Evolutionary conservation across 768 basidiomycete species (phyloP), one percentile per base, ranked within the genome.

Genomic region (Suillus subaureus): DNA sequence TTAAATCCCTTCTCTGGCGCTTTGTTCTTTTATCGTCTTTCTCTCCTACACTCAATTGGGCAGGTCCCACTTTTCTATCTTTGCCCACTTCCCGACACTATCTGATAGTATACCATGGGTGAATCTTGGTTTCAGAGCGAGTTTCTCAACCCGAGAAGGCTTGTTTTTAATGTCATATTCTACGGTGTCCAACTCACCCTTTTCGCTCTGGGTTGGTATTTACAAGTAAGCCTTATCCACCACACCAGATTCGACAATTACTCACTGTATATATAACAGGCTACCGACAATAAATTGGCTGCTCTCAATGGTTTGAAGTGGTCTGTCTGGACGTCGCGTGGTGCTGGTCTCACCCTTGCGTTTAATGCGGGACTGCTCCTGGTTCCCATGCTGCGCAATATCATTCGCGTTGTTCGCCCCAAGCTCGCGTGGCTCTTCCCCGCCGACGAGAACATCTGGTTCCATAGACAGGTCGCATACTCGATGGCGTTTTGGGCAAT

Each of bases 381-480:
- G 62, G 73, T 98, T 55, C 96, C 96, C 40, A 90, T 97, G 89
- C 76, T 96, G 64, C 91, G 95, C 73, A 96, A 96, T 75, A 79
- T 94, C 73, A 87, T 97, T 75, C 91, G 92, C 66, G 78, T 93
- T 68, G 79, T 96, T 68, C 90, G 96, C 42, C 96, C 95, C 23
- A 86, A 82, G 69, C 72, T 97, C 55, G 78, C 87, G n/a, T 91
- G 91, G 87, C 79, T 92, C 64, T 89, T 97, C 82, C 95, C 95
- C 18, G 90, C 92, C 65, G 96, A 98, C 76, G 95, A 97, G 81
- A 94, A 93, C 70, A 91, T 97, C 73, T 96, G 95, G 96, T 95
- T 92, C 84, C 95, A 97, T 77, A 83, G 94, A 64, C 94, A 96
- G 74, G 92, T 97, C 52, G 96, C 96, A 21, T 98, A 97, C 77